Base-by-base conservation (phyloP, 2,329 filamentous ascomycete genomes). In the Colletotrichum magnum region DNA sequence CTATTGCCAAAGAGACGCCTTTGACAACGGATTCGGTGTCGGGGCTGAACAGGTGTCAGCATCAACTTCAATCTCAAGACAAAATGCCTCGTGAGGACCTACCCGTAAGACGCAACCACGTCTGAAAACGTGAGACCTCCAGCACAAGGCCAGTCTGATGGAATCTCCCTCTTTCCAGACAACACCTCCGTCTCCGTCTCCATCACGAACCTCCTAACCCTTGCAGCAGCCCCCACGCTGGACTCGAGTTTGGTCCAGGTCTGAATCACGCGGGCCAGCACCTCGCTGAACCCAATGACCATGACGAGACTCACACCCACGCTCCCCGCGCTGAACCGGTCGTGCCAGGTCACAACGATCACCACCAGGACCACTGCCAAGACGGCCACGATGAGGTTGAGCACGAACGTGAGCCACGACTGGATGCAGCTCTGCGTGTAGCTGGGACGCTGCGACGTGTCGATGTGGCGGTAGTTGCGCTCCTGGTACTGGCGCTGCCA, bases 271-370 rank as follows among this genome's bases (percentile, higher is more conserved):
- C 43, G 58, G 6, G 52, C 36, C 15, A 68, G 21, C 4, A 28
- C 15, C 16, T 60, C 54, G n/a, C 62, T 58, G 51, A 70, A 70
- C 5, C 68, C 52, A n/a, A 63, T 68, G 18, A 70, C 51, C 57
- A 68, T 70, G 3, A 70, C 51, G 2, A 70, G 48, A 45, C 64
- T 70, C 1, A 70, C 68, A 5, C 68, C 79, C 70, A 68, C 79
- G 78, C 39, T 70, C 71, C 36, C 77, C 66, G 53, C 72, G 64
- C 64, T 79, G 77, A 39, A 75, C 72, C 16, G 62, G 52, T 47
- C 75, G 71, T n/a, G 79, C 58, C 24, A 79, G 56, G 21, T 64
- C 47, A 52, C 71, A 13, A 54, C 68, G 0, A 36, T 47, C 0
- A 7, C 10, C 21, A 70, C 64, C 1, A 70, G 52, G 0, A 53